Evolutionary conservation across 2,329 filamentous ascomycete genomes (phyloP).

Genomic region (Nothomitra cinnamomea): DNA sequence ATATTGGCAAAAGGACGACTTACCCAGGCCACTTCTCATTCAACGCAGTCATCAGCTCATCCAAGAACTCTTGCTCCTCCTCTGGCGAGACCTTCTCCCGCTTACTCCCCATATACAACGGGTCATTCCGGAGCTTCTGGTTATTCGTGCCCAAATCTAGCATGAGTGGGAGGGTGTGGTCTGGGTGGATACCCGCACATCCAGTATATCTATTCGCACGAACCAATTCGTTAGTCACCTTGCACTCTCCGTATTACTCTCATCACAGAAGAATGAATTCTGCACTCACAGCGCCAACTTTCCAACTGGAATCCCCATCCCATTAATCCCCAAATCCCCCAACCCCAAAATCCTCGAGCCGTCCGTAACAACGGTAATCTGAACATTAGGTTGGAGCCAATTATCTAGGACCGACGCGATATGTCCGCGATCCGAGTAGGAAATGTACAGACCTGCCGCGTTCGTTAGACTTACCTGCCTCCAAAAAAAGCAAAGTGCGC

Average conservation of each 20-base stretch:
- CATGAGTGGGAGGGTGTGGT: conserved; percentile 43
- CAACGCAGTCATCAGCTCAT: conserved; percentile 89
- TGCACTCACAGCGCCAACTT: conserved; percentile 56
- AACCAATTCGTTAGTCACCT: too few species aligned
- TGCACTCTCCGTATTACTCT: too few species aligned
- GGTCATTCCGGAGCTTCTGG: conserved; percentile 50
- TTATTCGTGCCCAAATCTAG: conserved; percentile 48
- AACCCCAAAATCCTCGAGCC: conserved; percentile 85
- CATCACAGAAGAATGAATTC: background rate
- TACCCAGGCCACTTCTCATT: conserved; percentile 57
- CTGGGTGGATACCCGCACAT: conserved; percentile 83
- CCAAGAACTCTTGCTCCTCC: conserved; percentile 81
- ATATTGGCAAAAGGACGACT: conserved; percentile 15
- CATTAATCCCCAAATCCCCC: conserved; percentile 89
- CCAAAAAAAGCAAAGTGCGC: conserved; percentile 8
- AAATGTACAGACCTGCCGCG: conserved; percentile 74
- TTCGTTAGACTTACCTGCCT: conserved; percentile 16
- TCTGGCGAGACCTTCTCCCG: conserved; percentile 61
- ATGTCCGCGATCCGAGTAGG: conserved; percentile 82
- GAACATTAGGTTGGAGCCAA: conserved; percentile 77
- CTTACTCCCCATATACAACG: conserved; percentile 82
- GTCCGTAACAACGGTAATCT: conserved; percentile 94
- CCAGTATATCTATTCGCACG: conserved; percentile 48
- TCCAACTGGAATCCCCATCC: conserved; percentile 94
- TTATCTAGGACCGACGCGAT: conserved; percentile 78